Conservation (phyloP, 2,329 filamentous ascomycete genomes). For the Chrysoporthe deuterocubensis region DNA sequence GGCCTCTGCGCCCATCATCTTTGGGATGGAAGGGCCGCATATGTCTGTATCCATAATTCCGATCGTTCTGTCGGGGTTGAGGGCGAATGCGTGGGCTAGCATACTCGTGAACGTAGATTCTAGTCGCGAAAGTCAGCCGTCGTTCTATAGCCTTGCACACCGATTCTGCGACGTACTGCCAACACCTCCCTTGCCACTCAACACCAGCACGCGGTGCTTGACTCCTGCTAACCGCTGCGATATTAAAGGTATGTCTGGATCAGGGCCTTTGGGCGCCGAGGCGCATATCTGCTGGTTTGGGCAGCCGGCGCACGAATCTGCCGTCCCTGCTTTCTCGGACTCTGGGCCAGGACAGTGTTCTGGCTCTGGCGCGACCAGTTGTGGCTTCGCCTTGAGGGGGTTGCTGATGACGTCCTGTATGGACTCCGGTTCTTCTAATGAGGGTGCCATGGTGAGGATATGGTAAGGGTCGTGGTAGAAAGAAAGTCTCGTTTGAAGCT, state of each 20-base stretch:
- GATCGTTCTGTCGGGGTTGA: slow-evolving; percentile 76
- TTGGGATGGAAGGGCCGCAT: slow-evolving; percentile 92
- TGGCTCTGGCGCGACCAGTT: slow-evolving; percentile 91
- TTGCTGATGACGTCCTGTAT: slow-evolving; percentile 74
- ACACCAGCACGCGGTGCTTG: slow-evolving; percentile 88
- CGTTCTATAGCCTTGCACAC: not conserved
- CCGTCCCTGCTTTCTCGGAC: slow-evolving; percentile 69
- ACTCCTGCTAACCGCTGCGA: slow-evolving; percentile 80
- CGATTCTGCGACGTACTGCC: slow-evolving; percentile 56
- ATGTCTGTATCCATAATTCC: slow-evolving; percentile 99
- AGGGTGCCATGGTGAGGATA: slow-evolving; percentile 70
- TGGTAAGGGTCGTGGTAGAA: not conserved
- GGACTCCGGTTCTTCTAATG: slow-evolving; percentile 71
- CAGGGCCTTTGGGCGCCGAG: slow-evolving; percentile 89
- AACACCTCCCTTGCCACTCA: slow-evolving; percentile 94
- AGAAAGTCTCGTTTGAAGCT: not conserved
- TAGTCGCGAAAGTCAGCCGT: slow-evolving; percentile 11
- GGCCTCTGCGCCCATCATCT: slow-evolving; percentile 96
- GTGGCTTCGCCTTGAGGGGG: slow-evolving; percentile 76
- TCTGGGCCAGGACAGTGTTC: slow-evolving; percentile 95
- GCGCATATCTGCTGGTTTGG: slow-evolving; percentile 97
- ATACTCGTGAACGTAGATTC: slow-evolving; percentile 89
- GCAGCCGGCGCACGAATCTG: slow-evolving; percentile 90
- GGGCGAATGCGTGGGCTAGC: slow-evolving; percentile 86
- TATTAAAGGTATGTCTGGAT: slow-evolving; percentile 91